Base-by-base conservation (phyloP, 345 rosid species). In the Linum lewisii region DNA sequence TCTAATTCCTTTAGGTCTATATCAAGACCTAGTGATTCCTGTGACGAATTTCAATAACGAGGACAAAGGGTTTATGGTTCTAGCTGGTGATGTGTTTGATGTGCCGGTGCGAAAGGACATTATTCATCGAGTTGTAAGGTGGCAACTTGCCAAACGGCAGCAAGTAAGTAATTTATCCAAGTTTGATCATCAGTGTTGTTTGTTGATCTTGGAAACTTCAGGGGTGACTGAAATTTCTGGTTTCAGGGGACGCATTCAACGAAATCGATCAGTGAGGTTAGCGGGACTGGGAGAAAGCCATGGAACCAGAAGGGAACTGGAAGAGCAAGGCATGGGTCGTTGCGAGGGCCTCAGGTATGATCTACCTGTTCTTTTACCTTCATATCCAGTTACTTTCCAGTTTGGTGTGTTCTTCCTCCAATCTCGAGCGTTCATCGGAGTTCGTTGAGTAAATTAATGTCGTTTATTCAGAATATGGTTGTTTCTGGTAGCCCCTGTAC, bases 281-380 rank as follows among this genome's bases (percentile, higher is more conserved):
- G 96, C 57, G 95, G 97, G 62, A 94, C 99, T 58, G 96, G 99
- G 32, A 80, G 78, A 78, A 94, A 90, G 72, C 96, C 97, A 23
- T 87, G 87, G 80, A 66, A 23, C 55, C 99, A 94, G 73, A 94
- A 90, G 77, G 88, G 92, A 65, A 74, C 85, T 45, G 99, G 99
- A 72, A 77, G 81, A 74, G 97, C 99, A 47, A 79, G 97, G 75
- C 97, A 87, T 51, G 95, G 96, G 59, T 80, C 92, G 19, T 64
- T 79, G 69, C 90, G 90, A 62, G 95, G 97, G 18, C 95, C 94
- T 5, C 95, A 87, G 99, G 97, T 89, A 75, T 21, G 14, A 42
- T 16, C 18, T 7, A 11, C 13, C 1, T 11, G 11, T 42, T 14
- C 47, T 42, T 42, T 42, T 11, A 42, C 18, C 15, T 42, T 11